Evolutionary conservation across 2,329 filamentous ascomycete species (phyloP).

Genomic region (Ploettnerulaceae sp.): DNA sequence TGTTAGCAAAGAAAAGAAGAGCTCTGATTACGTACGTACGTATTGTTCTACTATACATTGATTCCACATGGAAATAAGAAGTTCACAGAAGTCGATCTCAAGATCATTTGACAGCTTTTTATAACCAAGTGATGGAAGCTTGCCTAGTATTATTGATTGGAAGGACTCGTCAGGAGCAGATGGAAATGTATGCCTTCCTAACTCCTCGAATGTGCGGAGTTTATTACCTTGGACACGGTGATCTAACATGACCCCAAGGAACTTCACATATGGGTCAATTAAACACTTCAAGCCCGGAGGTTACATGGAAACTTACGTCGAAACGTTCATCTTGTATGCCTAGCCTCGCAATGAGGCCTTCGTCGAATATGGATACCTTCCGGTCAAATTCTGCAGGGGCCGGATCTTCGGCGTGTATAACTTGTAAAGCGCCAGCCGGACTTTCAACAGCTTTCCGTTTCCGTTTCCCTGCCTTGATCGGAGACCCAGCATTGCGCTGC

Average conservation of each 20-base stretch:
- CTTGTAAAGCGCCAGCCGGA: conserved; percentile 53
- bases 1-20: conserved; percentile 10
- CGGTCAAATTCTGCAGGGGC: conserved; percentile 10
- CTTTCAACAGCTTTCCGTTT: conserved; percentile 64
- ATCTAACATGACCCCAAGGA: conserved; percentile 34
- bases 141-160: conserved; percentile 62
- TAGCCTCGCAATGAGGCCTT: conserved; percentile 36
- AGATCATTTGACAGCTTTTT: conserved; percentile 44
- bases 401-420: conserved; percentile 24
- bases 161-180: conserved; percentile 58
- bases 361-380: conserved; percentile 28
- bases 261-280: conserved; percentile 21
- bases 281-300: neutral
- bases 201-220: conserved; percentile 61
- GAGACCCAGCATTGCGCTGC: conserved; percentile 44
- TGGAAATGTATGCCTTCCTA: conserved; percentile 61
- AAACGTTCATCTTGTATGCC: conserved; percentile 39
- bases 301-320: conserved; percentile 30
- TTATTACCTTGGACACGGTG: conserved; percentile 40
- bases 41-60: conserved; percentile 58
- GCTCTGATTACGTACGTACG: conserved; percentile 18
- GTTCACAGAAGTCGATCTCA: conserved; percentile 59
- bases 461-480: conserved; percentile 61
- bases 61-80: conserved; percentile 63
- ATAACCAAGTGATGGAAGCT: conserved; percentile 54